These are phyloP conservation scores for Datisca glomerata DNA, from an alignment of 306 rosid species.

Conservation along the genomic window DNA sequence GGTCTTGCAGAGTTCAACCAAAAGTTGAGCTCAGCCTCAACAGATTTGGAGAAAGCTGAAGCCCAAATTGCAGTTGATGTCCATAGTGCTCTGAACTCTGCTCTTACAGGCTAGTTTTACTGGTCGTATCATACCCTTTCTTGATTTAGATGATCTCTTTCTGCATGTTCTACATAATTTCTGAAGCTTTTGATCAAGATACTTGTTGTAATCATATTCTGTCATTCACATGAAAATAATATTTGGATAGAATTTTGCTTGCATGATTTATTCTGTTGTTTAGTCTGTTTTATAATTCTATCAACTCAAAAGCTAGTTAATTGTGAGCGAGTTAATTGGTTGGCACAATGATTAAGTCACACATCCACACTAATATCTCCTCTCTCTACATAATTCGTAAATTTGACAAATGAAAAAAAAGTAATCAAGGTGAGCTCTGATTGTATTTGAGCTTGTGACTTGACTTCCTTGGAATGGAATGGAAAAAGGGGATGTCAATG, in stretches of 20 bases:
- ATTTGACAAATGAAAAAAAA: too few relatives aligned
- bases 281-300: too few relatives aligned
- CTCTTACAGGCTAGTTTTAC: slow-evolving; percentile 54
- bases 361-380: too few relatives aligned
- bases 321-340: too few relatives aligned
- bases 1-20: slow-evolving; percentile 92
- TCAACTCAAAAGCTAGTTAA: too few relatives aligned
- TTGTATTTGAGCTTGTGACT: too few relatives aligned
- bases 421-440: too few relatives aligned
- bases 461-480: too few relatives aligned
- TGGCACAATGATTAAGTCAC: too few relatives aligned
- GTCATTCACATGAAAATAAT: neutral
- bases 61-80: slow-evolving; percentile 96
- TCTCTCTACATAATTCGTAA: too few relatives aligned
- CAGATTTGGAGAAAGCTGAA: slow-evolving; percentile 96
- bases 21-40: slow-evolving; percentile 81
- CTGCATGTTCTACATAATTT: slow-evolving; percentile 1
- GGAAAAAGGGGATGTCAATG: too few relatives aligned
- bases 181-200: neutral
- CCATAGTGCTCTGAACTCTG: slow-evolving; percentile 75
- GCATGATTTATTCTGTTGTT: too few relatives aligned
- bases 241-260: neutral
- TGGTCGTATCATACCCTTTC: slow-evolving; percentile 18
- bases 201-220: neutral
- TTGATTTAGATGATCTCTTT: slow-evolving; percentile 12